Base-by-base conservation (phyloP, 164 flowering plant genomes). In the Tetracentron sinense region DNA sequence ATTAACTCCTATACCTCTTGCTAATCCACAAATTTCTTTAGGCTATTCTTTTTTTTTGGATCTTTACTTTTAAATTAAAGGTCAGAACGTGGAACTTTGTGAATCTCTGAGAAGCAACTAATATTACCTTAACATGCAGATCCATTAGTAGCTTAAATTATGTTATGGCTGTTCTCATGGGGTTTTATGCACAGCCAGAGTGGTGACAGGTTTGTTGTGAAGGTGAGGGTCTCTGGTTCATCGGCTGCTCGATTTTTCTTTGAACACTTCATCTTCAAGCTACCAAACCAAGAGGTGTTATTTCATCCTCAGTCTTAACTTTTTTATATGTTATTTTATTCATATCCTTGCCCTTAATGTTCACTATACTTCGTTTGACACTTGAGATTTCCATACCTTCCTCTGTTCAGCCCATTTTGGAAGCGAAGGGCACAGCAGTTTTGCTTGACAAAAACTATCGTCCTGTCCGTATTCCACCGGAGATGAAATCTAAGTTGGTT, bases 171-270 rank as follows among this genome's bases (percentile, higher is more conserved):
- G 55, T 63, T 59, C 69, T 63, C 11, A 66, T 23, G 54, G 22
- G 57, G 31, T 70, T 60, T 53, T 60, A 22, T 65, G 56, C 64
- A 60, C 50, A 19, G 60, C 61, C 69, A 94, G 98, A 87, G 92
- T 73, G 86, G 95, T 58, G 98, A 91, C 65, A 78, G 72, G 72
- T 89, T 94, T 74, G 83, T 91, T 14, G 88, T 94, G 67, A 86
- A 78, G 71, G 96, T 89, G 64, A 83, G 95, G 77, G 42, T 91
- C 46, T 79, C 84, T 22, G 93, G 81, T 53, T 77, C 84, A 51
- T 89, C 97, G 17, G 90, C 87, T 63, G 95, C 79, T 50, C 89
- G 98, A 58, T 27, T 93, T 16, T 80, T 71, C 78, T 77, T 93
- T 63, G 96, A 93, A 10, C 94, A 93, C 65, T 68, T 78, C 69